Evolutionary conservation across 106 monocot genomes (phyloP).

Genomic region (Dendrobium nobile): DNA sequence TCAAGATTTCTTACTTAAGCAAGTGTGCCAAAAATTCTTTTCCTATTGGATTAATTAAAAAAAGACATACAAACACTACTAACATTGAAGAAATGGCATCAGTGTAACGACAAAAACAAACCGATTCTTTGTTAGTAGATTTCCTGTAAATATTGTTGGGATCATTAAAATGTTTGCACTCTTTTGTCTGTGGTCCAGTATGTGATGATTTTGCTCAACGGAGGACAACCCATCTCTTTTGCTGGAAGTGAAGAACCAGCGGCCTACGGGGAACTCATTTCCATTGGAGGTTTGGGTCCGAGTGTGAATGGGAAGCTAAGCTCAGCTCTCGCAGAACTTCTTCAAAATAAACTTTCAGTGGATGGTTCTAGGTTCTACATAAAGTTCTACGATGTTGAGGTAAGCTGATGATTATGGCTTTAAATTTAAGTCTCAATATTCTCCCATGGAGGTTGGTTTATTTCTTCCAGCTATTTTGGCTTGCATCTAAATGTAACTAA

Average conservation of each 20-base stretch:
- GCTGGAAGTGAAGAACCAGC: conserved; percentile 75
- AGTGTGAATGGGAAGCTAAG: conserved; percentile 79
- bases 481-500: background rate
- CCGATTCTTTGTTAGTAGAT: background rate
- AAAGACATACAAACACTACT: background rate
- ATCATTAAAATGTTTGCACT: background rate
- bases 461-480: background rate
- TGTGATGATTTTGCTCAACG: conserved; percentile 79
- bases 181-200: conserved; percentile 36
- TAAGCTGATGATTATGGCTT: conserved; percentile 3
- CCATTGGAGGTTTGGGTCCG: conserved; percentile 76
- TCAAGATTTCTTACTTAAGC: background rate
- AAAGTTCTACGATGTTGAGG: conserved; percentile 87
- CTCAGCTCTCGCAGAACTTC: conserved; percentile 79
- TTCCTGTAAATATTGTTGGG: background rate
- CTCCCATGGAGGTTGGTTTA: background rate
- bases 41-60: background rate
- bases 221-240: conserved; percentile 80
- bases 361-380: conserved; percentile 78
- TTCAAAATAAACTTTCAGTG: conserved; percentile 73
- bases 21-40: background rate
- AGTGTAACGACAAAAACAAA: background rate
- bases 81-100: background rate
- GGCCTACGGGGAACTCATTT: conserved; percentile 81
- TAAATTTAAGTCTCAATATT: background rate